Percentiles rank a stretch among this genome's conserved stretches.
Evolutionary conservation across 2,329 filamentous ascomycete genomes (phyloP).

Genomic region (Cytospora chrysosperma): DNA sequence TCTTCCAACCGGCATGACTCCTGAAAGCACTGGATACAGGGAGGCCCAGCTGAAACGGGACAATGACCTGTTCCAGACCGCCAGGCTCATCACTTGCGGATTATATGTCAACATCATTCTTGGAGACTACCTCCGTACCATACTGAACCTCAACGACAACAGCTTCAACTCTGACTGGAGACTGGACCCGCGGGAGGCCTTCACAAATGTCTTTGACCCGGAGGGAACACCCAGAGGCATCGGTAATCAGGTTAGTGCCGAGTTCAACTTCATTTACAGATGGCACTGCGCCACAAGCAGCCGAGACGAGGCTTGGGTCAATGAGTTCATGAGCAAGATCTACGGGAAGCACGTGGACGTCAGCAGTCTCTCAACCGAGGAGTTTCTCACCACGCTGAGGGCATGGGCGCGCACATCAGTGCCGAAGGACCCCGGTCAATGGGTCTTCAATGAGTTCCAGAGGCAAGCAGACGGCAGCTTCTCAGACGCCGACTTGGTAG

Average conservation of each 20-base stretch:
- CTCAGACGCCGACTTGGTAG: constrained; percentile 56
- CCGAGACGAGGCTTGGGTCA: constrained; percentile 61
- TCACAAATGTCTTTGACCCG: constrained; percentile 41
- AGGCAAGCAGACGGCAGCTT: constrained; percentile 52
- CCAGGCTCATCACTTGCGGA: constrained; percentile 51
- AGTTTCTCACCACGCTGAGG: constrained; percentile 31
- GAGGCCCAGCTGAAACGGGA: constrained; percentile 38
- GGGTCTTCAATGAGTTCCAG: constrained; percentile 49
- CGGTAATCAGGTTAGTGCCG: constrained; percentile 66
- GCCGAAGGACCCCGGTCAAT: constrained; percentile 43
- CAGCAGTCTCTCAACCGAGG: constrained; percentile 2
- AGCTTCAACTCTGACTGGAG: constrained; percentile 57
- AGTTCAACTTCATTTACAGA: constrained; percentile 67
- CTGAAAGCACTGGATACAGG: constrained; percentile 20
- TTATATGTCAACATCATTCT: constrained; percentile 57
- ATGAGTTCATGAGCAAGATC: constrained; percentile 48
- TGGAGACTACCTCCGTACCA: constrained; percentile 60
- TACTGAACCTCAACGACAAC: constrained; percentile 56
- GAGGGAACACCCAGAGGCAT: constrained; percentile 53
- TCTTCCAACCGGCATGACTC: constrained; percentile 28
- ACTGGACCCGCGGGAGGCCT: constrained; percentile 54
- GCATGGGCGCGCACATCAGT: constrained; percentile 38
- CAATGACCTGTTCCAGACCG: constrained; percentile 56
- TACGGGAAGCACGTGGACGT: constrained; percentile 14
- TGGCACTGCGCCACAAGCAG: constrained; percentile 63